Percentiles rank a stretch among this genome's conserved stretches.
Evolutionary conservation across 192 early-diverging fungal genomes (phyloP).

Genomic region (Cladochytrium replicatum): DNA sequence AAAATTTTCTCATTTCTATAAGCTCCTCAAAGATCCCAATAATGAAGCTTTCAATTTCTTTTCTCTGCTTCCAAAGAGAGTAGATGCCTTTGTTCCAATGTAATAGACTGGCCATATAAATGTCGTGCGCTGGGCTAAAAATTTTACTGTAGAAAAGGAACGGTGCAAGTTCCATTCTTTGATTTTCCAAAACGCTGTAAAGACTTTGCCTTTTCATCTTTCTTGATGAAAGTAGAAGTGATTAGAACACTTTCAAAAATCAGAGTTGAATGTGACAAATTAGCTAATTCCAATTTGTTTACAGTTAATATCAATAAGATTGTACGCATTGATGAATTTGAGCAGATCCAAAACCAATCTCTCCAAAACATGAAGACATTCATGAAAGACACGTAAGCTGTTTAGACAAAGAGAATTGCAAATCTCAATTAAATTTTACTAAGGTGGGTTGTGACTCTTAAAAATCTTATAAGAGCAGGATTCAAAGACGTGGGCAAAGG

Average conservation of each 20-base stretch:
- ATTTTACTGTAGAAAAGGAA: no score
- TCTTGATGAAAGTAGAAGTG: slow-evolving; percentile 45
- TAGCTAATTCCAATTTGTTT: slow-evolving; percentile 27
- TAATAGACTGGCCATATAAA: not conserved
- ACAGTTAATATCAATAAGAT: slow-evolving; percentile 37
- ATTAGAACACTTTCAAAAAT: slow-evolving; percentile 39
- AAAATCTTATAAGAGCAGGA: slow-evolving; percentile 35
- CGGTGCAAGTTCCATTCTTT: slow-evolving; percentile 21
- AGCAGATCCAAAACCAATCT: slow-evolving; percentile 40
- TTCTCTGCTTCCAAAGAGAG: slow-evolving; percentile 2
- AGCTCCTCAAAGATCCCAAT: no score
- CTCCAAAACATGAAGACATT: slow-evolving; percentile 37
- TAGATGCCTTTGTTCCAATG: not conserved
- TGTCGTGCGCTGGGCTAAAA: slow-evolving; percentile 1
- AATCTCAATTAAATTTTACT: not conserved
- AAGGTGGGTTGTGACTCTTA: slow-evolving; percentile 45
- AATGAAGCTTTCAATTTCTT: no score
- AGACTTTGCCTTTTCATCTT: slow-evolving; percentile 40
- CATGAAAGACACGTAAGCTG: slow-evolving; percentile 44
- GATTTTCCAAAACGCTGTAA: slow-evolving; percentile 27
- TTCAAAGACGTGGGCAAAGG: slow-evolving; percentile 57
- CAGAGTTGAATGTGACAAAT: slow-evolving; percentile 41
- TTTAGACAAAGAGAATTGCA: no score
- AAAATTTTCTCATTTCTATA: slow-evolving; percentile 7
- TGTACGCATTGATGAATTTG: slow-evolving; percentile 50